phyloP scores from a whole-genome alignment of 345 rosid species.

The Arabis hirsuta region DNA sequence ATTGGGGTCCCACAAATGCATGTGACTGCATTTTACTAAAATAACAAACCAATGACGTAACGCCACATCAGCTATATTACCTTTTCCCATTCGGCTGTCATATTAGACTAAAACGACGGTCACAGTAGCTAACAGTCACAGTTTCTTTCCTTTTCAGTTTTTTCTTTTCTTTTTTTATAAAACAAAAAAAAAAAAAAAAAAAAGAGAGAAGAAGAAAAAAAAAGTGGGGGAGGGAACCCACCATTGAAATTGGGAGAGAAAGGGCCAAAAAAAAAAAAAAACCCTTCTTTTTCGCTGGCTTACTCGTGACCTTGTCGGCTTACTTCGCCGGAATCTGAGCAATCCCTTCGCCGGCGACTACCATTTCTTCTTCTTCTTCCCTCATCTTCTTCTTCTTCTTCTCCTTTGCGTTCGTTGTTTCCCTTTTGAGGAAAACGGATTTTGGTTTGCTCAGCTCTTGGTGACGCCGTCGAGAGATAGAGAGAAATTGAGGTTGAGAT shows the following conservation, averaged over 20 bases:
- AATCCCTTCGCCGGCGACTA: slow-evolving; percentile 40
- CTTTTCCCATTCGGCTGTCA: slow-evolving; percentile 10
- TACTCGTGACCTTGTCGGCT: slow-evolving; percentile 49
- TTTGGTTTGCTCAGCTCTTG: slow-evolving; percentile 27
- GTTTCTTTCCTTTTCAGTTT: background rate
- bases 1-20: background rate
- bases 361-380: background rate
- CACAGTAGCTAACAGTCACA: slow-evolving; percentile 20
- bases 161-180: background rate
- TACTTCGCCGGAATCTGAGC: slow-evolving; percentile 45
- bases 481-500: slow-evolving; percentile 42
- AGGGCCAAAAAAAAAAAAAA: slow-evolving; percentile 9
- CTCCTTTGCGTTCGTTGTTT: background rate
- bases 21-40: background rate
- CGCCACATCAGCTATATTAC: slow-evolving; percentile 9
- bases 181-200: slow-evolving; percentile 2
- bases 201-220: background rate
- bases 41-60: background rate
- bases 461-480: slow-evolving; percentile 37
- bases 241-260: slow-evolving; percentile 41
- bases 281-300: slow-evolving; percentile 40
- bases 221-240: slow-evolving; percentile 37
- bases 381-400: background rate
- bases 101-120: slow-evolving; percentile 31
- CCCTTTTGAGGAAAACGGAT: background rate